Conservation (phyloP, 2,329 filamentous ascomycete genomes). For the Alternaria atra region DNA sequence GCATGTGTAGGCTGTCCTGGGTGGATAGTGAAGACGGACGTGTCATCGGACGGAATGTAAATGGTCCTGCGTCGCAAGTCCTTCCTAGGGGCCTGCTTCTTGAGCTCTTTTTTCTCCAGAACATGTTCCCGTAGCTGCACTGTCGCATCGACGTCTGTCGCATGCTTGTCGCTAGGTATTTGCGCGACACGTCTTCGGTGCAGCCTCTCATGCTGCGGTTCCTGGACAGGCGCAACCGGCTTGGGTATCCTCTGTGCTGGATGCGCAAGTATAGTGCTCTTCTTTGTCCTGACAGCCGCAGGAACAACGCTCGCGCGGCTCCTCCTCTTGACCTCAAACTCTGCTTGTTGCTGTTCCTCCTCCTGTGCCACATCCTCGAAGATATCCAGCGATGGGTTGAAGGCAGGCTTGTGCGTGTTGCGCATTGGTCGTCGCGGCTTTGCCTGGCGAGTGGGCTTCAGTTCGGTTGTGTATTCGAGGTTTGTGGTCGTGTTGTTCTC, state of each 20-base stretch:
- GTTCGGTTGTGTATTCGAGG: slow-evolving; percentile 51
- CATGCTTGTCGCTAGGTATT: slow-evolving; percentile 38
- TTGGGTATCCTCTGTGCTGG: slow-evolving; percentile 48
- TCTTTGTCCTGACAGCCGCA: slow-evolving; percentile 32
- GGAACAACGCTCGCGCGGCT: slow-evolving; percentile 41
- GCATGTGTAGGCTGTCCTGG: slow-evolving; percentile 53
- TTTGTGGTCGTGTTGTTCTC: slow-evolving; percentile 48
- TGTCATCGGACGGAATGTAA: slow-evolving; percentile 62
- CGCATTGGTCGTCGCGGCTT: slow-evolving; percentile 49
- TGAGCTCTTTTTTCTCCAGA: slow-evolving; percentile 43
- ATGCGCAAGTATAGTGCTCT: slow-evolving; percentile 46
- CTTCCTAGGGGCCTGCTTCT: slow-evolving; percentile 47
- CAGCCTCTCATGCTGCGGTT: slow-evolving; percentile 33
- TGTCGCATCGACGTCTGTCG: slow-evolving; percentile 38
- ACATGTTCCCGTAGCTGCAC: slow-evolving; percentile 42
- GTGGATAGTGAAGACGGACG: slow-evolving; percentile 61
- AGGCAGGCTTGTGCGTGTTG: slow-evolving; percentile 37
- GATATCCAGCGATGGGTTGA: slow-evolving; percentile 48
- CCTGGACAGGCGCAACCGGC: slow-evolving; percentile 31
- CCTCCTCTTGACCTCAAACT: slow-evolving; percentile 34
- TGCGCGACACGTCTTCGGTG: slow-evolving; percentile 50
- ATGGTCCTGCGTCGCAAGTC: slow-evolving; percentile 59
- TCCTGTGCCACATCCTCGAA: slow-evolving; percentile 51
- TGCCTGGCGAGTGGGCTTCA: slow-evolving; percentile 40
- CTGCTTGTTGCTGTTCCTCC: slow-evolving; percentile 40